Base-by-base conservation (phyloP, 2,329 filamentous ascomycete species). In the Colletotrichum scovillei region DNA sequence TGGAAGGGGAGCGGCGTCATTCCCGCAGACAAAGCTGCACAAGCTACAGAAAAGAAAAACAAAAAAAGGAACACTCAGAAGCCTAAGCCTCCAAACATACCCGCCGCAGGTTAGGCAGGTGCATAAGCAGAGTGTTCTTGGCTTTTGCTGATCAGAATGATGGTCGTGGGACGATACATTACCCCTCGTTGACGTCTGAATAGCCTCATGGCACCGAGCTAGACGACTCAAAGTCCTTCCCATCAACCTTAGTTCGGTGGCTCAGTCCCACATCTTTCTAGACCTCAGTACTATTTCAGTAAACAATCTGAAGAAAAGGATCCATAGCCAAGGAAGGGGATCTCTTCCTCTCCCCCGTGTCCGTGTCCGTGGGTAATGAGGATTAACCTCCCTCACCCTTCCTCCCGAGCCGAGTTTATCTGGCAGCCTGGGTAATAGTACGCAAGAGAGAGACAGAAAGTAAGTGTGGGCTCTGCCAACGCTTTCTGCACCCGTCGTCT, bases 121-220 rank as follows among this genome's bases (percentile, higher is more conserved):
- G 42, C 6, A 49, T 49, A 49, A 49, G 19, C 19, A 49, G n/a
- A n/a, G 16, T 9, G 42, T 19, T 42, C 38, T 49, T 49, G 42
- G 19, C 7, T 7, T 49, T 49, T 9, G 42, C 42, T 49, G 42
- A 49, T 49, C 16, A n/a, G 42, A 49, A 49, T n/a, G 30, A 46
- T 46, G 5, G 16, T 16, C 16, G 19, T 46, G 42, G 42, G 7
- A 7, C 42, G 42, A 16, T 14, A 38, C 12, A 14, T 14, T 38
- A 16, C 42, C 42, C 42, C 8, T 22, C 59, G 11, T 57, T 55
- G 66, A 69, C 60, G 59, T 73, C 66, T 59, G 66, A 69, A 69
- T 69, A 73, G 70, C 59, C 65, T 69, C 55, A 67, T 56, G 59
- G 55, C 26, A 32, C 6, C 59, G 46, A 60, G 66, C 55, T 19